Evolutionary conservation across 345 rosid species (phyloP).

Genomic region (Noccaea bulbosa): DNA sequence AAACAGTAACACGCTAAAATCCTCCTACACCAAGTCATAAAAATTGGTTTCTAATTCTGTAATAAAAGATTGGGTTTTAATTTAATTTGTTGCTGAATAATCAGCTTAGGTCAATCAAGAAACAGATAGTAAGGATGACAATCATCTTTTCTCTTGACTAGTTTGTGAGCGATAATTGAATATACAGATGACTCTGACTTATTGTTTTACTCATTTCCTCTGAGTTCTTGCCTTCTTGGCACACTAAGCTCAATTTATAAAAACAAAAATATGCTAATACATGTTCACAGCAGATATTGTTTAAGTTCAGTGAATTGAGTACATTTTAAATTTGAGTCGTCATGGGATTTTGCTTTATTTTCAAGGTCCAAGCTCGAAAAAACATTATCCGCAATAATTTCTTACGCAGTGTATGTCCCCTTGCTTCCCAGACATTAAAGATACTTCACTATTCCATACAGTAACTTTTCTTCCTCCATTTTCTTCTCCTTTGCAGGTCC

Average conservation of each 20-base stretch:
- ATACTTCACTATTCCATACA: slow-evolving; percentile 30
- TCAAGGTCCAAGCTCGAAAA: slow-evolving; percentile 30
- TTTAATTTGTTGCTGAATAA: slow-evolving; percentile 2
- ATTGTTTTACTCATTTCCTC: background rate
- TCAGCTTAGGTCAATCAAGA: slow-evolving; percentile 4
- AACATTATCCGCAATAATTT: slow-evolving; percentile 31
- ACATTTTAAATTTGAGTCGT: slow-evolving; percentile 7
- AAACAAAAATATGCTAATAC: background rate
- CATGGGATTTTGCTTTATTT: slow-evolving; percentile 25
- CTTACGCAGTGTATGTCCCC: slow-evolving; percentile 24
- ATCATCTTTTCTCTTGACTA: background rate
- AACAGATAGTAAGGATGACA: background rate
- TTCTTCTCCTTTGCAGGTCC: slow-evolving; percentile 38
- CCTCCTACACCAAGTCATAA: too few relatives aligned
- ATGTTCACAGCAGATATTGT: slow-evolving; percentile 4
- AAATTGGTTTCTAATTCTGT: background rate
- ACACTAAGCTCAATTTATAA: background rate
- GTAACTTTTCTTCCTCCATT: slow-evolving; percentile 32
- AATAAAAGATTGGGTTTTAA: background rate
- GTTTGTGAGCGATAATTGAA: background rate
- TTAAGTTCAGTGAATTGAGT: slow-evolving; percentile 27
- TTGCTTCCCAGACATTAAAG: slow-evolving; percentile 37
- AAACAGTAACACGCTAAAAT: too few relatives aligned
- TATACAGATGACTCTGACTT: background rate
- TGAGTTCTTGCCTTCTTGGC: background rate